A percentile compares a stretch with the other conserved stretches of the same genome.
phyloP scores from a whole-genome alignment of 2,329 filamentous ascomycete genomes.

The Epichloe amarillans region DNA sequence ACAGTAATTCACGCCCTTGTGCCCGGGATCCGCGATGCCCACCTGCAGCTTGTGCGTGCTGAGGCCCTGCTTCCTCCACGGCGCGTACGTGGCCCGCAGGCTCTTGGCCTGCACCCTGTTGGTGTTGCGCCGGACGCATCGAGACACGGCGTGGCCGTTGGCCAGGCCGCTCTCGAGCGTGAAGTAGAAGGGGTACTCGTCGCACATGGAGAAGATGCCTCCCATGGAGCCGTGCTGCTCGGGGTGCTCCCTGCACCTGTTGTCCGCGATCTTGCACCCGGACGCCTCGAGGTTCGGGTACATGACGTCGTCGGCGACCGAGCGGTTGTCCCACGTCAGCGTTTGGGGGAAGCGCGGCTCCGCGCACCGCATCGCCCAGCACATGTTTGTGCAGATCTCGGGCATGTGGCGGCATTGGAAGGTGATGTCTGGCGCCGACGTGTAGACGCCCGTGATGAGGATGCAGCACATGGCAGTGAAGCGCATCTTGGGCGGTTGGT shows the following conservation, averaged over 20 bases:
- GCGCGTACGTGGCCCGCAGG: neutral
- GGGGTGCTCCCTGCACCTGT: neutral
- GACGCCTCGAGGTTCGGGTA: neutral
- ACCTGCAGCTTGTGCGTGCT: neutral
- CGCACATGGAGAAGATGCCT: neutral
- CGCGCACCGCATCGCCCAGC: constrained; percentile 13
- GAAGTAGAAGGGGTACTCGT: constrained; percentile 1
- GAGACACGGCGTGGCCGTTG: neutral
- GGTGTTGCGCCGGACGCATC: neutral
- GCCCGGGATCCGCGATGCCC: neutral
- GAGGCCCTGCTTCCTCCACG: neutral
- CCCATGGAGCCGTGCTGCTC: neutral
- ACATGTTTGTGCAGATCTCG: constrained; percentile 13
- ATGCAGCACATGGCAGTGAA: too few relatives aligned
- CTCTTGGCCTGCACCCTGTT: neutral
- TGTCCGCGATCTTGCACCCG: neutral
- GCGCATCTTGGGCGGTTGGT: too few relatives aligned
- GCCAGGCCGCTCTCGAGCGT: neutral
- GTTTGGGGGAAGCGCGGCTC: constrained; percentile 8
- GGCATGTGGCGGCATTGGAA: constrained; percentile 10
- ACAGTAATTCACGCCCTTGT: constrained; percentile 1
- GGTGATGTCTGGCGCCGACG: constrained; percentile 8
- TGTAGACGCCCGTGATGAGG: neutral
- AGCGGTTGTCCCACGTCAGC: constrained; percentile 7
- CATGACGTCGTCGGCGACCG: neutral